phyloP scores from a whole-genome alignment of 2,329 filamentous ascomycete genomes.

The Aureobasidium uvarum region DNA sequence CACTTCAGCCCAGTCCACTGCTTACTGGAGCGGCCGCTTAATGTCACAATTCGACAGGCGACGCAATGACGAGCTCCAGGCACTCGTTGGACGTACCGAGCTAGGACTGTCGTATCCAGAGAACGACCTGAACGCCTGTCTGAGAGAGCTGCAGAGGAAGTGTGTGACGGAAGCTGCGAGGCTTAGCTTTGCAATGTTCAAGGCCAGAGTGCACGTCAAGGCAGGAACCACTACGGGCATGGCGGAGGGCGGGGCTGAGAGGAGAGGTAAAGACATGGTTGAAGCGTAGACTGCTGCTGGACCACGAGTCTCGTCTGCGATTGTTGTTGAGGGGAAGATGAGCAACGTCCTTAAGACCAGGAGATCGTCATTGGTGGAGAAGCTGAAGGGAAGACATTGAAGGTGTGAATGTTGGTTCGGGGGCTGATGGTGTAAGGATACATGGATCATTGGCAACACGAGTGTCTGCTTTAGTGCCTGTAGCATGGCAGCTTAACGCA shows the following conservation, averaged over 20 bases:
- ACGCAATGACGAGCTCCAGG: slow-evolving; percentile 11
- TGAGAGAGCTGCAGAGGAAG: slow-evolving; percentile 12
- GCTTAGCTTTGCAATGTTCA: slow-evolving; percentile 22
- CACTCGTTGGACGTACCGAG: background rate
- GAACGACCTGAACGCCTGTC: background rate
- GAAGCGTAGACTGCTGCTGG: slow-evolving; percentile 18
- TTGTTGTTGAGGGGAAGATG: background rate
- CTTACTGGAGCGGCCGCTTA: slow-evolving; percentile 21
- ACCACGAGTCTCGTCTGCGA: background rate
- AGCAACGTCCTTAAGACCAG: background rate
- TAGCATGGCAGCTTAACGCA: background rate
- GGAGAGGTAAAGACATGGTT: background rate
- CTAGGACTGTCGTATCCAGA: background rate
- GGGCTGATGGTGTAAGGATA: background rate
- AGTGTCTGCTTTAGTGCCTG: background rate
- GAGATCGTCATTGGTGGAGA: background rate
- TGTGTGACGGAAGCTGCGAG: slow-evolving; percentile 17
- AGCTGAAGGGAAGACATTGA: background rate
- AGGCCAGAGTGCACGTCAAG: slow-evolving; percentile 3
- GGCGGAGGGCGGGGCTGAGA: background rate
- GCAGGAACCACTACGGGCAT: background rate
- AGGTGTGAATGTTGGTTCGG: background rate
- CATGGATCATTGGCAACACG: background rate
- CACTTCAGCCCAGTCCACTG: slow-evolving; percentile 5
- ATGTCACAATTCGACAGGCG: slow-evolving; percentile 18